Evolutionary conservation across 2,329 filamentous ascomycete species (phyloP).

Genomic region (Orbilia javanica): DNA sequence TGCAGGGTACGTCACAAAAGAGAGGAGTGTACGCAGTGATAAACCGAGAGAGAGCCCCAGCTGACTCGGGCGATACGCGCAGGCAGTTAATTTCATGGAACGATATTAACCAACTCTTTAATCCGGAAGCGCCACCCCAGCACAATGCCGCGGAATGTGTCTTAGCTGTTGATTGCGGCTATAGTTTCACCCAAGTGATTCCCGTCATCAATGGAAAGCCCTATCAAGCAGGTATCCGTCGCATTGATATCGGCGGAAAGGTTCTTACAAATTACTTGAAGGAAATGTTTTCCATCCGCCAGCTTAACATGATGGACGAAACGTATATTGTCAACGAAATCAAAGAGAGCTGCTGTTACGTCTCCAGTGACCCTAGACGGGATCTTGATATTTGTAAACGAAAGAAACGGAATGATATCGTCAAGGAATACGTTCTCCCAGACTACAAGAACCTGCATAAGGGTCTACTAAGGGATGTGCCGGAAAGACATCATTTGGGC

Average conservation of each 20-base stretch:
- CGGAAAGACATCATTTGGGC: conserved; percentile 65
- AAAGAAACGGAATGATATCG: conserved; percentile 68
- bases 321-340: conserved; percentile 94
- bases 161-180: conserved; percentile 90
- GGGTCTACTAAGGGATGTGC: conserved; percentile 77
- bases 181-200: conserved; percentile 91
- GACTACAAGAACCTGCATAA: conserved; percentile 75
- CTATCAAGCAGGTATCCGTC: conserved; percentile 82
- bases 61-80: not conserved
- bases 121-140: conserved; percentile 66
- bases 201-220: conserved; percentile 85
- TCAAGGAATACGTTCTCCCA: conserved; percentile 84
- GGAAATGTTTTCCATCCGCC: conserved; percentile 86
- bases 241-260: conserved; percentile 92
- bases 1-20: conserved; percentile 69
- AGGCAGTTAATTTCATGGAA: conserved; percentile 80
- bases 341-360: conserved; percentile 89
- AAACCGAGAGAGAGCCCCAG: not conserved
- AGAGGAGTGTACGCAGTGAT: not conserved
- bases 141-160: conserved; percentile 78
- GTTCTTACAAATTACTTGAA: conserved; percentile 93
- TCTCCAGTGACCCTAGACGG: conserved; percentile 79
- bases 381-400: conserved; percentile 81
- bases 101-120: conserved; percentile 77
- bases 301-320: conserved; percentile 96